These are phyloP conservation scores for Fomitopsis schrenkii DNA, from an alignment of 1,284 basidiomycete genomes.

Conservation along the genomic window DNA sequence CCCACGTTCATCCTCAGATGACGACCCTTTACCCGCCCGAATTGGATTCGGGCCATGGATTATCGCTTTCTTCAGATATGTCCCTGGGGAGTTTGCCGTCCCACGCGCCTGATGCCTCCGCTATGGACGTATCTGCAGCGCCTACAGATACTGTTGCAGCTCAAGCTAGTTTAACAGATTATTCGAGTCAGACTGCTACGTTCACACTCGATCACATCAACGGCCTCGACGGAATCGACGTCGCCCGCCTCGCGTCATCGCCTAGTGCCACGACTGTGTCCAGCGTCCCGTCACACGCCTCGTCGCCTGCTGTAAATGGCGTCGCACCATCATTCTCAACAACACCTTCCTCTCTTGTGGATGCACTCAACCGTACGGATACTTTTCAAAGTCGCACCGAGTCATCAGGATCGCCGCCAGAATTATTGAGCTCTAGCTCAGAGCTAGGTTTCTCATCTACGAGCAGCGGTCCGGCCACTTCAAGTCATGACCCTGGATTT, in stretches of 20 bases:
- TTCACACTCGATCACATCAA: conserved; percentile 26
- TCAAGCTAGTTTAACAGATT: conserved; percentile 31
- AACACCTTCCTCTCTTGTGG: conserved; percentile 31
- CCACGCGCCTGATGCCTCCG: conserved; percentile 28
- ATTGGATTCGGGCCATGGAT: conserved; percentile 29
- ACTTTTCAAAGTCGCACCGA: conserved; percentile 32
- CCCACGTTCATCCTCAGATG: conserved; percentile 26
- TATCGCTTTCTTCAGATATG: conserved; percentile 37
- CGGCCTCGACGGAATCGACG: conserved; percentile 22
- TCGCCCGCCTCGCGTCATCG: conserved; percentile 29
- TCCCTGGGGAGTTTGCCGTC: conserved; percentile 30
- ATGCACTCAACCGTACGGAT: conserved; percentile 28
- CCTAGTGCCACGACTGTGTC: conserved; percentile 38
- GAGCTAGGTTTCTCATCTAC: conserved; percentile 29
- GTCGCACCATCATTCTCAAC: conserved; percentile 28
- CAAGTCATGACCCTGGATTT: conserved; percentile 26
- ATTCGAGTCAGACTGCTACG: conserved; percentile 28
- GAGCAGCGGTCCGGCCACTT: conserved; percentile 27
- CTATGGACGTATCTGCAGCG: conserved; percentile 34
- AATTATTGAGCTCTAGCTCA: conserved; percentile 23
- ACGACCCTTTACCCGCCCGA: conserved; percentile 35
- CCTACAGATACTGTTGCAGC: conserved; percentile 20
- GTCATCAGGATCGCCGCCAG: conserved; percentile 32
- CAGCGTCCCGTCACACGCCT: conserved; percentile 33
- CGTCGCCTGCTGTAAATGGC: conserved; percentile 38